phyloP scores from a whole-genome alignment of 306 rosid species.

The Datisca glomerata region DNA sequence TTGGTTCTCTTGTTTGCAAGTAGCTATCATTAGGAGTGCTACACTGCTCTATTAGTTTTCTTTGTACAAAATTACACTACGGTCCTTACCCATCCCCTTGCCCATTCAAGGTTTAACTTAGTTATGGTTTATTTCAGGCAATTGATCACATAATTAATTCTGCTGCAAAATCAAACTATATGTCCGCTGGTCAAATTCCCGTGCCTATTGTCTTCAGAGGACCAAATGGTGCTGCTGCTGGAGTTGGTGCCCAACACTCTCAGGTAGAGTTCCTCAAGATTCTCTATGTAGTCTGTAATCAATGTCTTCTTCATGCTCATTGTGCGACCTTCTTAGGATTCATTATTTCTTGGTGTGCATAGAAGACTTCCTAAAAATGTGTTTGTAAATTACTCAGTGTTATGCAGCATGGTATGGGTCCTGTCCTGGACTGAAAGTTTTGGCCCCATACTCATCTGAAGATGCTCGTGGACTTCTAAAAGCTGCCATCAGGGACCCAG shows the following conservation, averaged over 20 bases:
- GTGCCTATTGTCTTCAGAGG: constrained; percentile 99
- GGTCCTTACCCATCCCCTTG: neutral
- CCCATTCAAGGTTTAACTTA: constrained; percentile 1
- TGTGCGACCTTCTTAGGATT: too few species aligned
- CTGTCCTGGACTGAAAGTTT: constrained; percentile 87
- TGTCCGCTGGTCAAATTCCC: constrained; percentile 90
- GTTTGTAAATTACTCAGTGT: constrained; percentile 42
- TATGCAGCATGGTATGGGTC: constrained; percentile 85
- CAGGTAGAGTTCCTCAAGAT: constrained; percentile 76
- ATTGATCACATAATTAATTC: constrained; percentile 98
- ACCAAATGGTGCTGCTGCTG: constrained; percentile 99
- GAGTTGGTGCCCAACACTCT: constrained; percentile 99
- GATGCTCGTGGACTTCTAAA: constrained; percentile 97
- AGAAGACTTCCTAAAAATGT: neutral
- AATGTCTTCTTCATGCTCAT: neutral
- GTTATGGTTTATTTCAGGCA: constrained; percentile 37
- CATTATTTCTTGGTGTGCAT: too few species aligned
- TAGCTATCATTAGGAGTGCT: too few species aligned
- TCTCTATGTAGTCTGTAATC: too few species aligned
- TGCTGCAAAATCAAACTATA: constrained; percentile 93
- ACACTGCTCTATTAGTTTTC: too few species aligned
- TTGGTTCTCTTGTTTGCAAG: too few species aligned
- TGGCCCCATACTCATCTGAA: constrained; percentile 90
- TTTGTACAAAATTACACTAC: constrained; percentile 1
- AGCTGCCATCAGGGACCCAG: constrained; percentile 98